Conservation (phyloP, 768 basidiomycete species). For the Mycena indigotica region DNA sequence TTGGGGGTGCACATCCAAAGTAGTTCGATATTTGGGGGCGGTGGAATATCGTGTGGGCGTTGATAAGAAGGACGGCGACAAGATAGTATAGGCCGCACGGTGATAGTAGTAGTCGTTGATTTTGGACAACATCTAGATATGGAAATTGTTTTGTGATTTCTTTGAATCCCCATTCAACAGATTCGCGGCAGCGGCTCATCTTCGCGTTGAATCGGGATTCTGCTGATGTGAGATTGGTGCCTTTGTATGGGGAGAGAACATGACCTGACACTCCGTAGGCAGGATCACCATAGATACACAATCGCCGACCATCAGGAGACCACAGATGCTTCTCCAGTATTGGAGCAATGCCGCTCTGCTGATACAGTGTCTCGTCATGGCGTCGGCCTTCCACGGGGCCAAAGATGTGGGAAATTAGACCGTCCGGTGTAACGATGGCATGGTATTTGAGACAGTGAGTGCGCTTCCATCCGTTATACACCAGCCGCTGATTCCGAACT, state of each 20-base stretch:
- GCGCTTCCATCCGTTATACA: conserved; percentile 24
- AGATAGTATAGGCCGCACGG: conserved; percentile 23
- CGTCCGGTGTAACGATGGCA: conserved; percentile 17
- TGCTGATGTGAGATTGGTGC: conserved; percentile 9
- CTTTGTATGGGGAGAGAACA: conserved; percentile 22
- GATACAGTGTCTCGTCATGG: conserved; percentile 22
- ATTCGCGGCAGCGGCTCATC: conserved; percentile 23
- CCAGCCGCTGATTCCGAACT: conserved; percentile 18
- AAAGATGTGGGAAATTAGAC: conserved; percentile 20
- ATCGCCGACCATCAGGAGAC: conserved; percentile 7
- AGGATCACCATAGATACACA: conserved; percentile 23
- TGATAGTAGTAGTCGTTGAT: conserved; percentile 20
- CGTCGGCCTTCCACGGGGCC: conserved; percentile 21
- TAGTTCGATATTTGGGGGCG: conserved; percentile 18
- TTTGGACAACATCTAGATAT: conserved; percentile 18
- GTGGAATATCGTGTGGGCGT: conserved; percentile 21
- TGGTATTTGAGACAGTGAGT: conserved; percentile 20
- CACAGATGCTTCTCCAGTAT: conserved; percentile 19
- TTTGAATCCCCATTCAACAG: conserved; percentile 23
- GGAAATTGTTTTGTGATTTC: conserved; percentile 19
- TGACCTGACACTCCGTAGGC: conserved; percentile 16
- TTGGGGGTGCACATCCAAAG: conserved; percentile 19
- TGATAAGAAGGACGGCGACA: conserved; percentile 14
- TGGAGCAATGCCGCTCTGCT: conserved; percentile 16
- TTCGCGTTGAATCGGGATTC: conserved; percentile 11